Base-by-base conservation (phyloP, 2,329 filamentous ascomycete genomes). In the Fusarium duplospermum region DNA sequence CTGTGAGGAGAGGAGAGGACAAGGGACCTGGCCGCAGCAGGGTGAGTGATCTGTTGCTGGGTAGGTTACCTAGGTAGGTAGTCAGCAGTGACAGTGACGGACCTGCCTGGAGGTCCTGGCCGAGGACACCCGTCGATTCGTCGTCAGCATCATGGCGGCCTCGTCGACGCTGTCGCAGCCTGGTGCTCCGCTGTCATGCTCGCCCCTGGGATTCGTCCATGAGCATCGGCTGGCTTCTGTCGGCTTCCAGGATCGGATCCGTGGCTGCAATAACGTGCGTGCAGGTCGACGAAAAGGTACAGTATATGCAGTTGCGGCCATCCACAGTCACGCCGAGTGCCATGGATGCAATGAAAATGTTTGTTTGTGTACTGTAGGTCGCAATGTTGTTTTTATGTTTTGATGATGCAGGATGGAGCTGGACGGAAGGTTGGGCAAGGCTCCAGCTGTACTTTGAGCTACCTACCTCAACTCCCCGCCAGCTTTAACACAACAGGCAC, bases 211-310 rank as follows among this genome's bases (percentile, higher is more conserved):
- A 61, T 22, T 38, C 31, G 40, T 45, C 27, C 50, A 58, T 60
- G 42, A 62, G 62, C 63, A 64, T 72, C 71, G 52, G 57, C 45
- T 60, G 69, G 65, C 31, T 72, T 74, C 71, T 63, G 61, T 66
- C 40, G 47, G 62, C 38, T 74, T 74, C 68, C 50, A 60, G 24
- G n/a, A 57, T 59, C 66, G 36, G 58, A 36, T 67, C 54, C 40
- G 33, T 61, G 63, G 38, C 20, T 54, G 35, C 59, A 59, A 56
- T 52, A 52, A 62, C 38, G 33, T 58, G 47, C 56, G 56, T 68
- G 71, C 24, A 64, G 47, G 47, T 54, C 47, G 47, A 54, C 47
- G 47, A 54, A 54, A 54, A 31, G 47, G 47, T 31, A 52, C 6
- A 52, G 24, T 54, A 31, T 54, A 54, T 29, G 47, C 47, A 54